phyloP scores from a whole-genome alignment of 495 filamentous ascomycete species.

The Peziza echinospora region DNA sequence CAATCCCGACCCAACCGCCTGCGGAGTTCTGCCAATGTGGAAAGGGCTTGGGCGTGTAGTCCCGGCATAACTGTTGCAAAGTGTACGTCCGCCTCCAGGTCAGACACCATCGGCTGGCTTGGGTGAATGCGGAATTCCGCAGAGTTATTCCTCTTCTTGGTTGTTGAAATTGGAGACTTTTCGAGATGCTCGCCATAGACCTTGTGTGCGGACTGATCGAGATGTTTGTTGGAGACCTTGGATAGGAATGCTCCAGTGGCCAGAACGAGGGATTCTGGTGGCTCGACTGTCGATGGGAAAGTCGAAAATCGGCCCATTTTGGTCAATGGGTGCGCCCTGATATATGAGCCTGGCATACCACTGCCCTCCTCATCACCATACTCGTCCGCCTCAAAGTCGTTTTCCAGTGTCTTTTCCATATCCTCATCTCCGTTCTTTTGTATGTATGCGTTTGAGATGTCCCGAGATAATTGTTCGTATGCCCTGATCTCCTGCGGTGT shows the following conservation, averaged over 20 bases:
- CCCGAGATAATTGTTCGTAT: conserved; percentile 17
- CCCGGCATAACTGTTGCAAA: conserved; percentile 60
- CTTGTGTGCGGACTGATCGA: conserved; percentile 42
- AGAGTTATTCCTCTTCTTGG: conserved; percentile 24
- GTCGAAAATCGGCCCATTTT: conserved; percentile 40
- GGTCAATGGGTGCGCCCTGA: conserved; percentile 45
- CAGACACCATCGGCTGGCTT: conserved; percentile 46
- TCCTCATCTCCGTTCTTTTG: conserved; percentile 4
- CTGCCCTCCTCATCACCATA: conserved; percentile 22
- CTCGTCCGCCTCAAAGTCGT: conserved; percentile 17
- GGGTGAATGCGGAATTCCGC: conserved; percentile 46
- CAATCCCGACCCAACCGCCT: conserved; percentile 65
- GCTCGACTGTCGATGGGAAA: conserved; percentile 42
- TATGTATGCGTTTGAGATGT: conserved; percentile 17
- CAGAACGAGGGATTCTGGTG: conserved; percentile 30
- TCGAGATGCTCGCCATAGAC: conserved; percentile 63
- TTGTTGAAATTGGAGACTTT: conserved; percentile 33
- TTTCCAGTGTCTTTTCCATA: conserved; percentile 19
- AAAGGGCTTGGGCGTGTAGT: conserved; percentile 51
- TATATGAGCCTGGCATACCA: conserved; percentile 16
- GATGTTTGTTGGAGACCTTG: conserved; percentile 47
- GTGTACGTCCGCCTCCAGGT: conserved; percentile 75
- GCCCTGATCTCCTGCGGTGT: conserved; percentile 3
- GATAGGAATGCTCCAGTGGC: conserved; percentile 33
- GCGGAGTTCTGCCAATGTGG: conserved; percentile 58